A percentile compares a stretch with the other conserved stretches of the same genome.
Evolutionary conservation across 805 yeast genomes (phyloP).

Genomic region (Yamadazyma tumulicola): DNA sequence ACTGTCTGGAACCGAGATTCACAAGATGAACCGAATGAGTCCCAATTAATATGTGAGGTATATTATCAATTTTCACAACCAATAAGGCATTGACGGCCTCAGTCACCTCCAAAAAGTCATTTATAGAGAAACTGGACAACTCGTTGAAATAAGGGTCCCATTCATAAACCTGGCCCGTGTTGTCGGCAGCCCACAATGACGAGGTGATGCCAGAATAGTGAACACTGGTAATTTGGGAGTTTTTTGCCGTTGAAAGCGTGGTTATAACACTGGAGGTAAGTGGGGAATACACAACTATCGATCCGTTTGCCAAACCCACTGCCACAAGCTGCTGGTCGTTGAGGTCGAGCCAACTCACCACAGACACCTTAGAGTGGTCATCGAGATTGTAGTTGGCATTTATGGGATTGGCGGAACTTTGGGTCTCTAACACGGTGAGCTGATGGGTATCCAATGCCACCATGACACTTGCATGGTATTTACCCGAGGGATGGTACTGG

Average conservation of each 20-base stretch:
- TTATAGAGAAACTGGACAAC: conserved; percentile 39
- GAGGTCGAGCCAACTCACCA: conserved; percentile 49
- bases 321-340: conserved; percentile 45
- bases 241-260: conserved; percentile 45
- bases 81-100: conserved; percentile 30
- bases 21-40: conserved; percentile 63
- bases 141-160: conserved; percentile 53
- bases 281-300: conserved; percentile 65
- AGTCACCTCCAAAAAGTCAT: conserved; percentile 31
- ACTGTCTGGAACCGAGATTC: conserved; percentile 34
- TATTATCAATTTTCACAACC: conserved; percentile 24
- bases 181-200: conserved; percentile 59
- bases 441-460: conserved; percentile 71
- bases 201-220: conserved; percentile 39
- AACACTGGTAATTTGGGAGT: conserved; percentile 49
- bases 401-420: conserved; percentile 38
- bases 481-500: conserved; percentile 60
- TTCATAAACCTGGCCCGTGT: conserved; percentile 54
- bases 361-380: conserved; percentile 47
- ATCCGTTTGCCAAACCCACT: conserved; percentile 64
- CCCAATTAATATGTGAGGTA: conserved; percentile 53
- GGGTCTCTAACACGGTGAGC: conserved; percentile 56
- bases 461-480: conserved; percentile 59
- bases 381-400: conserved; percentile 52
- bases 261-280: conserved; percentile 52